Evolutionary conservation across 257 asterid genomes (phyloP).

Genomic region (Datura wrightii): DNA sequence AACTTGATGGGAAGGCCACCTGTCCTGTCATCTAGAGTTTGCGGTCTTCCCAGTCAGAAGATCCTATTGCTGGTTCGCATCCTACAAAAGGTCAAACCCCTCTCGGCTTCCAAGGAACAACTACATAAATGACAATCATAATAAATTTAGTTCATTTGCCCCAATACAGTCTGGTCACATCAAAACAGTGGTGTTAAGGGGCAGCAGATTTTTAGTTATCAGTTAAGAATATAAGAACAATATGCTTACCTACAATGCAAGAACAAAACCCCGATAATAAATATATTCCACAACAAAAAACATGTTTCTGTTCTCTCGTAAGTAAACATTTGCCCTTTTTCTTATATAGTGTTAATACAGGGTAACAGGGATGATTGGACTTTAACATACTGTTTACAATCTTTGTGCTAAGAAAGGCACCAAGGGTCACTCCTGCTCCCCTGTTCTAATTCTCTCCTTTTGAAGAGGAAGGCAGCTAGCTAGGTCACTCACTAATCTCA

Average conservation of each 20-base stretch:
- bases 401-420: neutral
- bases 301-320: neutral
- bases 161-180: neutral
- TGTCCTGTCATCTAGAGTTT: constrained; percentile 58
- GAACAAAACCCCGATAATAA: neutral
- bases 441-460: neutral
- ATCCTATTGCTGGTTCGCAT: constrained; percentile 39
- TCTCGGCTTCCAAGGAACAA: constrained; percentile 29
- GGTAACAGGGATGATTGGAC: neutral
- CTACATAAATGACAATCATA: neutral
- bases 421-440: neutral
- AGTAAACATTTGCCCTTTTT: neutral
- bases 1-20: constrained; percentile 51
- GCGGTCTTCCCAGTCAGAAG: constrained; percentile 45
- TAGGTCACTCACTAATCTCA: neutral
- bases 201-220: neutral
- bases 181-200: neutral
- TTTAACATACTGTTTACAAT: neutral
- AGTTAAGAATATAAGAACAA: neutral
- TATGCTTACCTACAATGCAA: neutral
- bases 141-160: neutral
- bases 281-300: neutral
- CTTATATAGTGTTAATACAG: neutral
- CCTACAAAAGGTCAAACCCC: constrained; percentile 36
- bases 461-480: neutral